A percentile compares a stretch with the other conserved stretches of the same genome.
Evolutionary conservation across 495 filamentous ascomycete genomes (phyloP).

Genomic region (Penicillium cinerascens): DNA sequence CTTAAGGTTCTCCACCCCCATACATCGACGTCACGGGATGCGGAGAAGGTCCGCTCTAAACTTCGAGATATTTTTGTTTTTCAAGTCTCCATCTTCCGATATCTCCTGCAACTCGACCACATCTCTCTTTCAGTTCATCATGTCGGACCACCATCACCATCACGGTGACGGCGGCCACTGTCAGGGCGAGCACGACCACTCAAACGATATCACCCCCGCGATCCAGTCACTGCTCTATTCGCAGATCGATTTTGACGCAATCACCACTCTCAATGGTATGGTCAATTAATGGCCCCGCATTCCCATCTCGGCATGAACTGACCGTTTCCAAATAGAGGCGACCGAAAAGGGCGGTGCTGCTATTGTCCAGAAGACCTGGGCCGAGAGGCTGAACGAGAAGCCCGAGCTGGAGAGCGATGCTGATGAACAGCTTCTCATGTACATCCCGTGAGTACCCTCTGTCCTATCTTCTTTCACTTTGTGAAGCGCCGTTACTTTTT

Average conservation of each 20-base stretch:
- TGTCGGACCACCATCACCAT: constrained; percentile 44
- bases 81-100: background rate
- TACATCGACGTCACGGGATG: constrained; percentile 22
- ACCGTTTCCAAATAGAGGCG: constrained; percentile 40
- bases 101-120: background rate
- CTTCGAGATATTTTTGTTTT: background rate
- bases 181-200: constrained; percentile 66
- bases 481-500: background rate
- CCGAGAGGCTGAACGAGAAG: constrained; percentile 63
- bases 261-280: constrained; percentile 76
- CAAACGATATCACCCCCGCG: constrained; percentile 87
- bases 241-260: constrained; percentile 83
- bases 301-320: background rate
- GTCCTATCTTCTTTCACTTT: background rate
- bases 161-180: constrained; percentile 42
- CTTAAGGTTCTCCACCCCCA: background rate
- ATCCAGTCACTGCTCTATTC: constrained; percentile 84
- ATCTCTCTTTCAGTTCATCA: constrained; percentile 8
- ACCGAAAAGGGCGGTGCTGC: constrained; percentile 61
- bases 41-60: constrained; percentile 10
- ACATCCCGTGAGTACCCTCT: constrained; percentile 70
- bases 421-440: constrained; percentile 91
- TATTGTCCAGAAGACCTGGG: constrained; percentile 88
- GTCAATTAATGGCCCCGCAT: background rate
- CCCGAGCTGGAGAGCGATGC: constrained; percentile 79